Percentiles rank a stretch among this genome's conserved stretches.
These are phyloP conservation scores for Fusarium dlaminii DNA, from an alignment of 2,329 filamentous ascomycete genomes.

Conservation along the genomic window DNA sequence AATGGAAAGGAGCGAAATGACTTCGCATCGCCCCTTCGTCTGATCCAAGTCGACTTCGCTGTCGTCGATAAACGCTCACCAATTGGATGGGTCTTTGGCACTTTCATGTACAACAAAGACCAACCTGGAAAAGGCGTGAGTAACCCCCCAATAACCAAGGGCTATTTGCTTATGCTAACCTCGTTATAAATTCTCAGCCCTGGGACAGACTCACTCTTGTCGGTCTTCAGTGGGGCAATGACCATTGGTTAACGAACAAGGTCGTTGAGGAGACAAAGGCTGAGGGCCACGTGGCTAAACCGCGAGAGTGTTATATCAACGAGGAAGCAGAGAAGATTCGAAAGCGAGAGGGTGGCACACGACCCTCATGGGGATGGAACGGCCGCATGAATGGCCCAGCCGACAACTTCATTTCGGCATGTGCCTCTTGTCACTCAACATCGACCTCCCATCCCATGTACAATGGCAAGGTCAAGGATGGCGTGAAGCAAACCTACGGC, in stretches of 20 bases:
- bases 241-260: not conserved
- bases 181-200: not conserved
- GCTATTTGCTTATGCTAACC: not conserved
- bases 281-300: not conserved
- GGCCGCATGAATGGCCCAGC: not conserved
- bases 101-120: not conserved
- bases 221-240: not conserved
- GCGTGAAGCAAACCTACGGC: not conserved
- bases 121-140: not conserved
- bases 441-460: not conserved
- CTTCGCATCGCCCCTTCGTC: not conserved
- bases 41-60: not conserved
- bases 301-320: not conserved
- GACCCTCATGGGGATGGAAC: not conserved
- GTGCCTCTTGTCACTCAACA: not conserved
- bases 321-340: not conserved
- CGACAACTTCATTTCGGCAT: not conserved
- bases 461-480: not conserved
- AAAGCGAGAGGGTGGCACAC: not conserved
- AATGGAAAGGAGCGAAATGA: not conserved
- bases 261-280: not conserved
- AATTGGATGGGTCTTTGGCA: not conserved
- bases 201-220: not conserved
- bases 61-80: not conserved
- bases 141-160: accelerated